A percentile compares a stretch with the other conserved stretches of the same genome.
Conservation (phyloP, 495 filamentous ascomycete species). For the Melanomma pulvis-pyrius region DNA sequence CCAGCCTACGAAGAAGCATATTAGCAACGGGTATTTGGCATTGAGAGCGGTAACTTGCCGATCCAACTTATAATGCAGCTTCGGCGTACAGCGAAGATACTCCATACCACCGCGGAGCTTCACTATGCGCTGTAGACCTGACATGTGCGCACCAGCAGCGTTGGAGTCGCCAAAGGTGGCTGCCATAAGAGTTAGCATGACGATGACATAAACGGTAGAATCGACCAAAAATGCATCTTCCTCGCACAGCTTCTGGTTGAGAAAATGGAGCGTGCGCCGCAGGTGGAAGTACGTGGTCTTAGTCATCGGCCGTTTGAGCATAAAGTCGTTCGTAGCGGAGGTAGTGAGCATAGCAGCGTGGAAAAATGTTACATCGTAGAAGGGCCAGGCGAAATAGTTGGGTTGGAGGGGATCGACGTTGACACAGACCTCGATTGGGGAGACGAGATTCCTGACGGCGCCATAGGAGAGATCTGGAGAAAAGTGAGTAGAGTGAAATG, state of each 20-base stretch:
- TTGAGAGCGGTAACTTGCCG: neutral
- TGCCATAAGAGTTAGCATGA: constrained; percentile 4
- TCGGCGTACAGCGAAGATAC: neutral
- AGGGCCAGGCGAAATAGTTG: neutral
- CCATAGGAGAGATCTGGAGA: neutral
- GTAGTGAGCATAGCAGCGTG: neutral
- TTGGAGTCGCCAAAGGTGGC: neutral
- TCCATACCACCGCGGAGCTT: neutral
- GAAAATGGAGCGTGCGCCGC: neutral
- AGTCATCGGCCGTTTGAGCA: neutral
- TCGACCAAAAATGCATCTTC: neutral
- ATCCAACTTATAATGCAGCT: constrained; percentile 16
- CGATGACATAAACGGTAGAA: constrained; percentile 3
- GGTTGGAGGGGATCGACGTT: neutral
- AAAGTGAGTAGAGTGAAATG: neutral
- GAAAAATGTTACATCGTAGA: constrained; percentile 9
- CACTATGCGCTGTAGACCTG: constrained; percentile 10
- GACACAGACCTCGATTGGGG: constrained; percentile 4
- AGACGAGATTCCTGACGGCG: neutral
- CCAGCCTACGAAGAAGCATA: neutral
- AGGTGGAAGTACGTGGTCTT: neutral
- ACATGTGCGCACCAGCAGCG: constrained; percentile 6
- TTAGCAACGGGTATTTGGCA: neutral
- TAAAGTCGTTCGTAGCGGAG: neutral
- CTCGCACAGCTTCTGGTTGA: neutral